phyloP scores from a whole-genome alignment of 1,284 basidiomycete genomes.

The Tilletia caries region DNA sequence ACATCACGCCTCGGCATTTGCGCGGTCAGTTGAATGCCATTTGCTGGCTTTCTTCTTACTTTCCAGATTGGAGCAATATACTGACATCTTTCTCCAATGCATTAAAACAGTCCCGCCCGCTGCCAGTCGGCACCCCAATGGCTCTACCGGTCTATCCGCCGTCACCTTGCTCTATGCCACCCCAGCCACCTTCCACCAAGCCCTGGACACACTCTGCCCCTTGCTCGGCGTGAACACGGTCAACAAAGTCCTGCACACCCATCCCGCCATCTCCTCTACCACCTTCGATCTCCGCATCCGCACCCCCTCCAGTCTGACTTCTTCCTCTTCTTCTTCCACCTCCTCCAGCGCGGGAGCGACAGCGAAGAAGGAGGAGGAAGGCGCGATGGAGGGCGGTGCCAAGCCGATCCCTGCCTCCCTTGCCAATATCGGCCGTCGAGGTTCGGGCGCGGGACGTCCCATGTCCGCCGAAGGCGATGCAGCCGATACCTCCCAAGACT shows the following conservation, averaged over 20 bases:
- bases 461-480: no score
- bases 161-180: slow-evolving; percentile 29
- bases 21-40: slow-evolving; percentile 10
- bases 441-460: no score
- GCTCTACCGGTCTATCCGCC: slow-evolving; percentile 26
- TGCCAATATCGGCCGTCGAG: slow-evolving; percentile 18
- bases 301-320: slow-evolving; percentile 11
- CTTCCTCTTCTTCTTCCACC: slow-evolving; percentile 13
- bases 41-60: no score
- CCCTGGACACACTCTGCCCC: no score
- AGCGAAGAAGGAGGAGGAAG: no score
- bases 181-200: slow-evolving; percentile 18
- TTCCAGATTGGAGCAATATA: no score
- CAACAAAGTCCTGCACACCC: slow-evolving; percentile 10
- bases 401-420: slow-evolving; percentile 20
- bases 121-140: slow-evolving; percentile 28
- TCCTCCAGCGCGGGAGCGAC: no score
- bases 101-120: slow-evolving; percentile 26
- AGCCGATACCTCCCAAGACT: slow-evolving; percentile 19
- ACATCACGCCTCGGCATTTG: slow-evolving; percentile 28
- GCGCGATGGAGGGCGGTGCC: no score
- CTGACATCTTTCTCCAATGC: no score
- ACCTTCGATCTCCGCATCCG: slow-evolving; percentile 7
- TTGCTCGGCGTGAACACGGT: background rate
- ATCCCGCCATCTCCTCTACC: background rate